Evolutionary conservation across 1,284 basidiomycete genomes (phyloP).

Genomic region (Sphagnurus paluster): DNA sequence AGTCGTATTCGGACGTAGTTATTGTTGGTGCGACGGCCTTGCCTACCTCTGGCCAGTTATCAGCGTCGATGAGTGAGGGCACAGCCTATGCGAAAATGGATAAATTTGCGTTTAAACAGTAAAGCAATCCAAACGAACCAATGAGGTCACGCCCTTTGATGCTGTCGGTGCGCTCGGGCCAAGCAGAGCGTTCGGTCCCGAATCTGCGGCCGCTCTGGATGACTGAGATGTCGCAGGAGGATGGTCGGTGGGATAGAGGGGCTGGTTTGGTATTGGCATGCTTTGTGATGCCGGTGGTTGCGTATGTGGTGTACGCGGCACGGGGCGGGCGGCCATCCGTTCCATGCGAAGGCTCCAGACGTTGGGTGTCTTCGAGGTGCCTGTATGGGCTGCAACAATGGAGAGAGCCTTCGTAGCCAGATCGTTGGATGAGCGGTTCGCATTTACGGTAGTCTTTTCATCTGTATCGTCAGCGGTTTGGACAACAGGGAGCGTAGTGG

Average conservation of each 20-base stretch:
- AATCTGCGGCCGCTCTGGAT: constrained; percentile 3
- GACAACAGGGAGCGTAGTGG: neutral
- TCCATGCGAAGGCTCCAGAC: constrained; percentile 53
- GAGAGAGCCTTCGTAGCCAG: constrained; percentile 22
- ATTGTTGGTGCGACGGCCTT: constrained; percentile 25
- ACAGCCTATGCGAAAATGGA: constrained; percentile 13
- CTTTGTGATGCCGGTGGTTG: constrained; percentile 12
- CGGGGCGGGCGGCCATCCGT: constrained; percentile 38
- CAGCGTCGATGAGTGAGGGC: constrained; percentile 34
- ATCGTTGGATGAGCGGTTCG: constrained; percentile 14
- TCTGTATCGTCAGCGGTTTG: no score
- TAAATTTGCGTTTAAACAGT: constrained; percentile 37
- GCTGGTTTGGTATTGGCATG: constrained; percentile 1
- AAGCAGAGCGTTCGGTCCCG: constrained; percentile 11
- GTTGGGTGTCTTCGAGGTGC: constrained; percentile 36
- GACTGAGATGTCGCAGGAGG: constrained; percentile 1
- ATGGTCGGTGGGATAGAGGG: neutral
- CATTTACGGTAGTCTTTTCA: constrained; percentile 3
- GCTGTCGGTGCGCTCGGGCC: constrained; percentile 11
- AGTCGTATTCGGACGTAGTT: constrained; percentile 1
- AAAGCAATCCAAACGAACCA: constrained; percentile 42
- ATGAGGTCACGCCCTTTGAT: constrained; percentile 9
- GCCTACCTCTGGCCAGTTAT: constrained; percentile 51
- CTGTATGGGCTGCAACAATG: constrained; percentile 22
- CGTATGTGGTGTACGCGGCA: constrained; percentile 15